A percentile compares a stretch with the other conserved stretches of the same genome.
Evolutionary conservation across 306 rosid genomes (phyloP).

Genomic region (Luffa aegyptiaca): DNA sequence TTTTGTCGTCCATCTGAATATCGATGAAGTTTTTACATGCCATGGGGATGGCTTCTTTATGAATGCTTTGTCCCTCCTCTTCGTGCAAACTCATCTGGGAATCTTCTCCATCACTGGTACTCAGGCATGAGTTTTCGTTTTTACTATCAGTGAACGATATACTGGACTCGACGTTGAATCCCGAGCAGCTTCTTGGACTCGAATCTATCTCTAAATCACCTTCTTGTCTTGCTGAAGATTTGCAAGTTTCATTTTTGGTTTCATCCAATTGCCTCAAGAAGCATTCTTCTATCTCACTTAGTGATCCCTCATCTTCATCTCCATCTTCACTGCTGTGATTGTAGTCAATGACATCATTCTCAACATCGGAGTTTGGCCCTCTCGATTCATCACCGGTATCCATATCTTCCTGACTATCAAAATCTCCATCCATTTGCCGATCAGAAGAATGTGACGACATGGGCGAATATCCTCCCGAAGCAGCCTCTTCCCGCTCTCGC

Average conservation of each 20-base stretch:
- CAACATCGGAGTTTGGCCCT: slow-evolving; percentile 36
- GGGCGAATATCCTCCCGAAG: slow-evolving; percentile 53
- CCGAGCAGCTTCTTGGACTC: slow-evolving; percentile 35
- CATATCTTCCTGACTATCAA: slow-evolving; percentile 58
- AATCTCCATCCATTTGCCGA: slow-evolving; percentile 53
- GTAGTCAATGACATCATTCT: slow-evolving; percentile 29
- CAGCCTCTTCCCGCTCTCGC: slow-evolving; percentile 66
- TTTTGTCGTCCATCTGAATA: slow-evolving; percentile 35
- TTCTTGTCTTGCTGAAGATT: slow-evolving; percentile 22
- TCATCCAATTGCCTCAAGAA: slow-evolving; percentile 46
- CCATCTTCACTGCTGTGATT: slow-evolving; percentile 42
- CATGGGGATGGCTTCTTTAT: slow-evolving; percentile 24
- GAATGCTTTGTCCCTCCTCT: slow-evolving; percentile 23
- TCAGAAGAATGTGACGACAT: slow-evolving; percentile 61
- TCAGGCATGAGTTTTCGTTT: slow-evolving; percentile 29
- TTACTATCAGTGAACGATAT: slow-evolving; percentile 31
- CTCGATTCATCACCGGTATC: slow-evolving; percentile 50
- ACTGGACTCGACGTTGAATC: slow-evolving; percentile 25
- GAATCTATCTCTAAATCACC: slow-evolving; percentile 19
- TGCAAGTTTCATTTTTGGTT: slow-evolving; percentile 19
- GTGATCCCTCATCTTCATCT: slow-evolving; percentile 38
- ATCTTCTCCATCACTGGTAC: slow-evolving; percentile 30
- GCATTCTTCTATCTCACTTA: slow-evolving; percentile 54
- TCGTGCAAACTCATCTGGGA: slow-evolving; percentile 19
- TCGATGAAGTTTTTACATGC: slow-evolving; percentile 25